phyloP scores from a whole-genome alignment of 2,329 filamentous ascomycete genomes.

The Phaeomoniella chlamydospora region DNA sequence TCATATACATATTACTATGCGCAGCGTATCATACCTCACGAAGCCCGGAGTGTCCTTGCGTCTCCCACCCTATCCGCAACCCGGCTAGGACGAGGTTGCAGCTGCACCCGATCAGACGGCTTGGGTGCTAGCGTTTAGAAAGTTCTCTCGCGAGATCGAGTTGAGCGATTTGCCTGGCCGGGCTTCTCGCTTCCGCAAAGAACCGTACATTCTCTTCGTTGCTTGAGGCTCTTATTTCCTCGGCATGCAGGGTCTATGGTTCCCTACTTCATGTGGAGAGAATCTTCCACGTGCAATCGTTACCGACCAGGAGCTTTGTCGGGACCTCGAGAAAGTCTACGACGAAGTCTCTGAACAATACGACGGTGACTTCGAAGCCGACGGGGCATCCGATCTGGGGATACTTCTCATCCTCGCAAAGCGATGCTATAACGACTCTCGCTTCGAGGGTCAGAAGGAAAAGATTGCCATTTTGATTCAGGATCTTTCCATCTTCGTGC shows the following conservation, averaged over 20 bases:
- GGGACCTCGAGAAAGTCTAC: neutral
- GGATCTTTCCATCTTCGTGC: neutral
- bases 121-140: too few species aligned
- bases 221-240: too few species aligned
- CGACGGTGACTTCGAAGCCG: neutral
- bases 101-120: too few species aligned
- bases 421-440: neutral
- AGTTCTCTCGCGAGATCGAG: too few species aligned
- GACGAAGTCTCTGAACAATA: neutral
- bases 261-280: neutral
- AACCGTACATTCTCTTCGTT: too few species aligned
- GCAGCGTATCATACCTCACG: too few species aligned
- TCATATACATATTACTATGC: too few species aligned
- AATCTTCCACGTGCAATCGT: neutral
- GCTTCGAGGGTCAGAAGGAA: neutral
- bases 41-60: too few species aligned
- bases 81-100: too few species aligned
- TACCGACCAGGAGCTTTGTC: neutral
- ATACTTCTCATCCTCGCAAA: neutral
- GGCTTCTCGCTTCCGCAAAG: too few species aligned
- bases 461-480: neutral
- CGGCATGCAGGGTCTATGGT: neutral
- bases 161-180: too few species aligned
- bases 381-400: neutral
- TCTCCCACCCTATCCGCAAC: too few species aligned